phyloP scores from a whole-genome alignment of 176 grass and related monocot species.

The Oryza nivara region DNA sequence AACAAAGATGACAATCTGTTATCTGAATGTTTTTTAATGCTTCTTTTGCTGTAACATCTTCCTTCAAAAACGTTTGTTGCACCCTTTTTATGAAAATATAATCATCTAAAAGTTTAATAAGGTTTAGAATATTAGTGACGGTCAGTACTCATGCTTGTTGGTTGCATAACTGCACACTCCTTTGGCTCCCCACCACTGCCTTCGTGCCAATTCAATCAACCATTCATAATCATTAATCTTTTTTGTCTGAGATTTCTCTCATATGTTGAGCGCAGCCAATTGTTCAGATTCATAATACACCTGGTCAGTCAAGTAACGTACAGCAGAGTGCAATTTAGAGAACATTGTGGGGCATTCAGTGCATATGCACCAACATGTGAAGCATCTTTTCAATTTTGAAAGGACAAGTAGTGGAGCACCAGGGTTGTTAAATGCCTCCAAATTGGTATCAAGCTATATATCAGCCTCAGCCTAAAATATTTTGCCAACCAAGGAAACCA shows the following conservation, averaged over 20 bases:
- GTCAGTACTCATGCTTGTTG: too few species aligned
- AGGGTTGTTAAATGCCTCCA: conserved; percentile 36
- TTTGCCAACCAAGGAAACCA: conserved; percentile 23
- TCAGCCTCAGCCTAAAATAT: not conserved
- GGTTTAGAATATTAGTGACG: not conserved
- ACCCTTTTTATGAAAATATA: not conserved
- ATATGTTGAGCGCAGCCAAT: not conserved
- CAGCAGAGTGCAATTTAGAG: not conserved
- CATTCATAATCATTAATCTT: not conserved
- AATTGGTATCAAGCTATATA: not conserved
- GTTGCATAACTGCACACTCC: not conserved
- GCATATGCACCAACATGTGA: not conserved
- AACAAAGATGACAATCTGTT: conserved; percentile 13
- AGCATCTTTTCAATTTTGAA: conserved; percentile 19
- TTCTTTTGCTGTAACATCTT: not conserved
- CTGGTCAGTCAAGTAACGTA: not conserved
- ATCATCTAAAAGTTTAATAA: not conserved
- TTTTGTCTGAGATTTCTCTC: not conserved
- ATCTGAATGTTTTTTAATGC: not conserved
- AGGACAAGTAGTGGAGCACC: conserved; percentile 30
- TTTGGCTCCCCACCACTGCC: not conserved
- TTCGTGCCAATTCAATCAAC: not conserved
- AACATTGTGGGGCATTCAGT: not conserved
- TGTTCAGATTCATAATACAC: not conserved
- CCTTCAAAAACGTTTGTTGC: too few species aligned